Evolutionary conservation across 2,329 filamentous ascomycete genomes (phyloP), one percentile per base, ranked within the genome.

Genomic region (Westerdykella aurantiaca): DNA sequence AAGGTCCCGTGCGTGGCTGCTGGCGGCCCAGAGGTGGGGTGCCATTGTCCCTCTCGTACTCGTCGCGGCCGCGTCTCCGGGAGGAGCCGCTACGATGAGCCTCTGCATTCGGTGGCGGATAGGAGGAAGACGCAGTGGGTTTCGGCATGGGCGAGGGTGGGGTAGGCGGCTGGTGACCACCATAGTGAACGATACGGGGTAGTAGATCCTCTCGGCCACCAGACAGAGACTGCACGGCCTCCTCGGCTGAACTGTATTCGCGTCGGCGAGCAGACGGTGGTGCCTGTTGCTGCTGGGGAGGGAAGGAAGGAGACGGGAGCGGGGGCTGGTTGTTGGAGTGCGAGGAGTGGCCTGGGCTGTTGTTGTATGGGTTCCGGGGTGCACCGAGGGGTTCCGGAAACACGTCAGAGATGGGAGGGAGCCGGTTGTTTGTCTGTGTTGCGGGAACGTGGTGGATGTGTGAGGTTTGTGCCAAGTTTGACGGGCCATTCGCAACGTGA

Each of bases 221-320:
- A 5, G 90, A 84, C 49, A 98, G 71, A 51, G 93, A 88, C 45
- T 88, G 86, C 47, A 97, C 90, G 2, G 88, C 93, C 64, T 98
- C 93, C 66, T 98, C 93, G 11, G 93, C 93, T 3, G 91, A 96
- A 58, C 89, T 86, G 69, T 95, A 97, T 63, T 97, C 93, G 45
- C 91, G 80, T 10, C 83, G 75, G 47, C 91, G 81, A 16, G 66
- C 62, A 13, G 68, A 68, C 10, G 80, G 74, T 1, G 77, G 79
- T 6, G 72, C 69, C 38, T 77, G 74, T 54, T 74, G 57, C 42
- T 71, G 63, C 51, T 74, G 57, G 43, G 75, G 79, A 22, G 83
- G 81, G 53, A 88, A 86, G 47, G 84, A 79, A 2, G 89, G 90
- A 1, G 89, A 95, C 0, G 87, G 81, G 44, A 93, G 72, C 1